Evolutionary conservation across 169 alveolate genomes (phyloP), one percentile per base, ranked within the genome.

Genomic region (Plasmodium adleri): DNA sequence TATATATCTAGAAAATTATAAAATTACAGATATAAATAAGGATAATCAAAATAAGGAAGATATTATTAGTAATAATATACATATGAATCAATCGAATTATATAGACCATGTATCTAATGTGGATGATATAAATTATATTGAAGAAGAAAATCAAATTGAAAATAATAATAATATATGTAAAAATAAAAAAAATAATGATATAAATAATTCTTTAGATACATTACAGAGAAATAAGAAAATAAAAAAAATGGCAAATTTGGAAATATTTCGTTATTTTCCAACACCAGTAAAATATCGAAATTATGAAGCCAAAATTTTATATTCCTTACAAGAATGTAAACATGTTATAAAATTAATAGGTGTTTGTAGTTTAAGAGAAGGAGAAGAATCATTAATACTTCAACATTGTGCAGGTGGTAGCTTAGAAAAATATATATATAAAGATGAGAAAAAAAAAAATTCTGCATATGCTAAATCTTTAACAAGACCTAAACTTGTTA

Each of bases 401-500:
- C 93, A 92, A 58, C 54, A 92, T 60, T 92, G 95, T 56, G 60
- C 92, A 50, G 95, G 95, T 26, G 93, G 95, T 1, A 92, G 95
- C 66, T 87, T 92, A 74, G 95, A 92, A 43, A 72, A 92, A 68
- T 92, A 92, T 50, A 83, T 83, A 39, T 83, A 83, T 22, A 39
- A 32, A 20, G 91, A 83, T 63, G 91, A 83, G 49, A 83, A 45
- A 60, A 50, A 86, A 32, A 56, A 92, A 28, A 75, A 67, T 15
- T 4, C 64, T n/a, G 47, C 17, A n/a, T 63, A 78, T 9, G 50
- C 26, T 20, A 86, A 56, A 56, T 72, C 67, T 56, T 83, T 88
- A 83, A 70, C 88, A 43, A 88, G 95, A 59, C 70, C 92, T 0
- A 67, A 92, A 72, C 50, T 92, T 22, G 91, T 92, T 50, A 85